Base-by-base conservation (phyloP, 2,329 filamentous ascomycete genomes). In the Verticillium zaregamsianum region DNA sequence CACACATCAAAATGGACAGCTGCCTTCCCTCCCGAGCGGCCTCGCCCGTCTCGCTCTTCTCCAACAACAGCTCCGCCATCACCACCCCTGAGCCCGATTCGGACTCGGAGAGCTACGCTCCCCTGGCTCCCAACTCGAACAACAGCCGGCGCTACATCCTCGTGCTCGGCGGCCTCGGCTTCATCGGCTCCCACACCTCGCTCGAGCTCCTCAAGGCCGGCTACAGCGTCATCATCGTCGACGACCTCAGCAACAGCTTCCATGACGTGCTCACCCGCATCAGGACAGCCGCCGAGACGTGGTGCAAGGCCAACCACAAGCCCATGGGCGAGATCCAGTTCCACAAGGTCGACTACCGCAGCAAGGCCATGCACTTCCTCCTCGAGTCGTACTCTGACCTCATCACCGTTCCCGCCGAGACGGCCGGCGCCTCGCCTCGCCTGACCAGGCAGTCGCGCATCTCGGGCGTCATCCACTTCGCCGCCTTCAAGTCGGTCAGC, bases 401-500 rank as follows among this genome's bases (percentile, higher is more conserved):
- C 25, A 63, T 66, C 45, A 64, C 65, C 11, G 31, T 57, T 1
- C 32, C 59, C n/a, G n/a, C 40, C n/a, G 40, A 49, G 40, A 57
- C 62, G 8, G 9, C 55, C 3, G 25, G 59, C 35, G 56, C 40
- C 8, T 23, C 37, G 5, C 49, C 59, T 15, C 58, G 61, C 1
- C 54, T 66, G 49, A 60, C 60, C 0, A 68, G 69, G 45, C 66
- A 63, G 59, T 86, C 84, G 3, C 79, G 75, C 33, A 87, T 89
- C 64, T 75, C 77, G 0, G 86, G 86, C 1, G 86, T 90, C n/a
- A 88, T 90, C 62, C 87, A 90, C 68, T 90, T 90, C 66, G 87
- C 87, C 15, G 87, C 87, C 1, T 84, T 85, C 77, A 90, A 90
- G 70, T 85, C 86, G 2, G 86, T 89, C 0, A 81, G 82, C 31